Conservation (phyloP, 2,329 filamentous ascomycete species). For the Kalaharituber pfeilii region DNA sequence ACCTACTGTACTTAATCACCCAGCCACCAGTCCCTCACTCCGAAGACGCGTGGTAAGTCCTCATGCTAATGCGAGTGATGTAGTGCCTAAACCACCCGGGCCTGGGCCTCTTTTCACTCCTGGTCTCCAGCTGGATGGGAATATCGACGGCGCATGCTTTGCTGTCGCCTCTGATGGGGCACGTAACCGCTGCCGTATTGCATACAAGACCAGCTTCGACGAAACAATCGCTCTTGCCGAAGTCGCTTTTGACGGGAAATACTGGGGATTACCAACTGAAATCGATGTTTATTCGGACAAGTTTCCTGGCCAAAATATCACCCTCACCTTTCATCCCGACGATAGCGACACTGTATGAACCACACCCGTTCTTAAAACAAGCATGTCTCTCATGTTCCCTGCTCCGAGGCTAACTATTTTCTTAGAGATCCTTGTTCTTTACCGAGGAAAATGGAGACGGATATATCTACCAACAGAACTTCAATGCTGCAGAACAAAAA, state of each 20-base stretch:
- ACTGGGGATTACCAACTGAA: not conserved
- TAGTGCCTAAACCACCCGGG: not conserved
- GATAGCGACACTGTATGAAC: not conserved
- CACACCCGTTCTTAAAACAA: not conserved
- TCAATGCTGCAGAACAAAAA: not conserved
- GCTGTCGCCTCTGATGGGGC: not conserved
- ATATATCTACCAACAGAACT: not conserved
- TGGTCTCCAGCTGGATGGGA: not conserved
- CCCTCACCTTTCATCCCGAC: not conserved
- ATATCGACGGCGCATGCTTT: not conserved
- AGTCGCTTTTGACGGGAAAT: not conserved
- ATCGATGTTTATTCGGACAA: not conserved
- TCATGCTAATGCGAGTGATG: not conserved
- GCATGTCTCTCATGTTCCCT: too few relatives aligned
- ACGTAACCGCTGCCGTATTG: not conserved
- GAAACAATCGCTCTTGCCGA: not conserved
- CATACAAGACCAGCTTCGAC: not conserved
- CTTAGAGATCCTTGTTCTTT: not conserved
- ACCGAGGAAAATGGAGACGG: not conserved
- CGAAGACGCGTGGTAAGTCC: not conserved
- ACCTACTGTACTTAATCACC: not conserved
- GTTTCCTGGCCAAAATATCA: not conserved
- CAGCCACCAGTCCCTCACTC: not conserved
- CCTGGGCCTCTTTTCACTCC: not conserved
- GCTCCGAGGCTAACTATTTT: not conserved